Evolutionary conservation across 192 early-diverging fungal species (phyloP).

Genomic region (Gaertneriomyces sp.): DNA sequence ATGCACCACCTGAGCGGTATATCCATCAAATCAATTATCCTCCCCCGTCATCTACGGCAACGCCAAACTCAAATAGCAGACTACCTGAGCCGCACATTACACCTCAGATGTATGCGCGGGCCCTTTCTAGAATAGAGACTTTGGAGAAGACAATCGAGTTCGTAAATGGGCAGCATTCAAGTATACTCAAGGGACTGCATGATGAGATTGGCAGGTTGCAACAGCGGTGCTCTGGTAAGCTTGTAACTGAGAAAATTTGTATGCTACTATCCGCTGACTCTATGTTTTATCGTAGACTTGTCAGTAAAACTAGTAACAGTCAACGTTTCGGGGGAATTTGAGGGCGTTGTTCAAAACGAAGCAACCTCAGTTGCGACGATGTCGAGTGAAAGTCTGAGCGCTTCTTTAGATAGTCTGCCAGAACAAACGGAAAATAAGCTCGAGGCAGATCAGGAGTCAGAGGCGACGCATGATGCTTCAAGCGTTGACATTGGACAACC

Average conservation of each 20-base stretch:
- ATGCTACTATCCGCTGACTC: background rate
- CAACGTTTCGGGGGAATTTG: no score
- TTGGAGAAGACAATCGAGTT: constrained; percentile 47
- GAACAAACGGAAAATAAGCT: no score
- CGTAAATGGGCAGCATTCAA: constrained; percentile 41
- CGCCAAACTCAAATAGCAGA: no score
- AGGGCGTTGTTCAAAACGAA: no score
- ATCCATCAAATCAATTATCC: no score
- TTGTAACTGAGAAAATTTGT: constrained; percentile 2
- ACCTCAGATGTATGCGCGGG: constrained; percentile 5
- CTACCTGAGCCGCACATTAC: background rate
- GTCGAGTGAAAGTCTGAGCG: no score
- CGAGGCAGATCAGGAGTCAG: background rate
- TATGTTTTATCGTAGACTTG: background rate
- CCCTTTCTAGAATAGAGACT: constrained; percentile 24
- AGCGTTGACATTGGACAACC: no score
- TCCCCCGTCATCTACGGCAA: no score
- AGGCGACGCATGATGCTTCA: background rate
- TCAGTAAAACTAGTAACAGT: constrained; percentile 6
- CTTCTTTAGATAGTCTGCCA: no score
- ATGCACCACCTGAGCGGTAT: no score
- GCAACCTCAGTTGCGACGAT: no score
- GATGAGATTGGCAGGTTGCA: constrained; percentile 43
- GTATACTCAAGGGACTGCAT: constrained; percentile 41
- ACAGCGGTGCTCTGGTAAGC: constrained; percentile 41